Percentiles rank a stretch among this genome's conserved stretches.
Conservation (phyloP, 2,329 filamentous ascomycete genomes). For the Diaporthe nobilis region DNA sequence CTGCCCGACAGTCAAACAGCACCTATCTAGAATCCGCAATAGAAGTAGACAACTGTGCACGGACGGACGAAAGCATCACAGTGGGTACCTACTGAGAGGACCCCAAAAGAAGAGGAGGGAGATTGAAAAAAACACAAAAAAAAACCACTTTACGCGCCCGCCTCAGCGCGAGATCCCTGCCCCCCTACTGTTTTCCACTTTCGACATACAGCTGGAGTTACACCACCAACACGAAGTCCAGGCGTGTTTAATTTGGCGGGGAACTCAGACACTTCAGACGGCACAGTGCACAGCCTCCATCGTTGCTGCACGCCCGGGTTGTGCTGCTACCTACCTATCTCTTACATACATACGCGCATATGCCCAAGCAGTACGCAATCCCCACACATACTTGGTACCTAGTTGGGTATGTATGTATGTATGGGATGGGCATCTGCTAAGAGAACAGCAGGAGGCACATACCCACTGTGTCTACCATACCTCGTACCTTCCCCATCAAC, state of each 20-base stretch:
- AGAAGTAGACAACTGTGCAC: neutral
- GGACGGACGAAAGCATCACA: constrained; percentile 1
- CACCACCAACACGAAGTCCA: constrained; percentile 20
- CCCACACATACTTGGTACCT: neutral
- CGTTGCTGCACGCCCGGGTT: neutral
- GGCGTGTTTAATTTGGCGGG: constrained; percentile 4
- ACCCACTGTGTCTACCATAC: neutral
- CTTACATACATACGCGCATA: neutral
- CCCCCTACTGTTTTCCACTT: neutral
- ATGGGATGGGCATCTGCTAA: neutral
- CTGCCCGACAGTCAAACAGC: neutral
- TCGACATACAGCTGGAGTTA: neutral
- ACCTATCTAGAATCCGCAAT: neutral
- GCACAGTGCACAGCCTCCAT: neutral
- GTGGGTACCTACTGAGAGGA: neutral
- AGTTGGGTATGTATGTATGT: neutral
- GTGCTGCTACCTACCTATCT: neutral
- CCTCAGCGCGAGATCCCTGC: constrained; percentile 21
- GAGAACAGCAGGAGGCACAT: neutral
- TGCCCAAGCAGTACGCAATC: neutral
- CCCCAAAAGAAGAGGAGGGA: neutral
- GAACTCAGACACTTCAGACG: neutral
- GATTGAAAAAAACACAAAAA: neutral
- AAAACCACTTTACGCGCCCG: constrained; percentile 22
- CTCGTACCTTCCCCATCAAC: constrained; percentile 9